A percentile compares a stretch with the other conserved stretches of the same genome.
These are phyloP conservation scores for Gynostemma pentaphyllum DNA, from an alignment of 306 rosid genomes.

Conservation along the genomic window DNA sequence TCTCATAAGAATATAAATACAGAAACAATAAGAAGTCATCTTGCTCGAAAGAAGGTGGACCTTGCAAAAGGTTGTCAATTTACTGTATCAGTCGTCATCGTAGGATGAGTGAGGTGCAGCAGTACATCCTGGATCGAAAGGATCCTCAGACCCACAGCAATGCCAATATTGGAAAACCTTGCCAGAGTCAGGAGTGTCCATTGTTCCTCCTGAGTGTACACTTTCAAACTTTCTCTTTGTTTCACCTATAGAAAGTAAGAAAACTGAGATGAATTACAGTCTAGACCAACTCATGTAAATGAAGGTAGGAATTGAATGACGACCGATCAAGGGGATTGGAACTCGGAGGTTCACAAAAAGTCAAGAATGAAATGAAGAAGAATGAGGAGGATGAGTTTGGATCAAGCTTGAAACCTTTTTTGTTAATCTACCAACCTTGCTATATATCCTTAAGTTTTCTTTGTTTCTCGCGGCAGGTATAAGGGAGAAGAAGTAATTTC, in stretches of 20 bases:
- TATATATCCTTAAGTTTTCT: no score
- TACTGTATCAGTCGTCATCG: conserved; percentile 51
- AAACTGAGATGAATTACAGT: neutral
- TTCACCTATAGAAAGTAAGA: conserved; percentile 42
- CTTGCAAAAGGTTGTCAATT: conserved; percentile 8
- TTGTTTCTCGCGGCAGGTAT: no score
- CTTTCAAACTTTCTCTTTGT: conserved; percentile 95
- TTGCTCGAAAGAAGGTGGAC: conserved; percentile 7
- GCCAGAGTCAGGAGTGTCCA: conserved; percentile 76
- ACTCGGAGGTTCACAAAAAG: neutral
- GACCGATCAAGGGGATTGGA: neutral
- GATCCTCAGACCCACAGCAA: conserved; percentile 92
- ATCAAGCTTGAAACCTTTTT: no score
- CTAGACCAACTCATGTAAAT: neutral
- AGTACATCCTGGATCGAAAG: conserved; percentile 74
- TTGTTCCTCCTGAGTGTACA: conserved; percentile 73
- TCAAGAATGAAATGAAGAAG: neutral
- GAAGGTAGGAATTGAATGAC: neutral
- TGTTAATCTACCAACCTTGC: no score
- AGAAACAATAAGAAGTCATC: neutral
- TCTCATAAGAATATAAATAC: neutral
- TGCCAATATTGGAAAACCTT: conserved; percentile 89
- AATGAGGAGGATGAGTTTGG: no score
- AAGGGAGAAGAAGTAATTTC: no score
- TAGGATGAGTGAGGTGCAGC: conserved; percentile 70